Conservation (phyloP, 768 basidiomycete species). For the Scleroderma citrinum region DNA sequence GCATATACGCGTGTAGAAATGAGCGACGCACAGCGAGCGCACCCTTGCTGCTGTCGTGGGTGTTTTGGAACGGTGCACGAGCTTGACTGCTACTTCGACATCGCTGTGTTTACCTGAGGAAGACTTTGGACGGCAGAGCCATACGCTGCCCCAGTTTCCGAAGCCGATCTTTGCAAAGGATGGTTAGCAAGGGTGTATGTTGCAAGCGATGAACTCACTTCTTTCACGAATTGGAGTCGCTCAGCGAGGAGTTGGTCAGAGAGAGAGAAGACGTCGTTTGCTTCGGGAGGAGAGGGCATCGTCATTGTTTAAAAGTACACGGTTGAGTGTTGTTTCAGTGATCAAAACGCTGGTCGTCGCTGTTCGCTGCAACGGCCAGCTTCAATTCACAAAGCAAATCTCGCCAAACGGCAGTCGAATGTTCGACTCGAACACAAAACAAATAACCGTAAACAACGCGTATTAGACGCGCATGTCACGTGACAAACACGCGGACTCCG, state of each 20-base stretch:
- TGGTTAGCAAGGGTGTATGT: conserved; percentile 1
- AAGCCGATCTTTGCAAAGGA: conserved; percentile 64
- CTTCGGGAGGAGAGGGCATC: conserved; percentile 21
- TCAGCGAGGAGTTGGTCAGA: conserved; percentile 68
- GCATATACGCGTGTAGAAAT: neutral
- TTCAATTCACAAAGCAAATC: neutral
- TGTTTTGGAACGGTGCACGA: conserved; percentile 80
- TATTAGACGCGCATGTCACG: conserved; percentile 19
- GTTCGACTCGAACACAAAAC: conserved; percentile 19
- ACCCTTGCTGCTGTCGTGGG: conserved; percentile 87
- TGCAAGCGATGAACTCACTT: conserved; percentile 37
- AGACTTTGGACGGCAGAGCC: conserved; percentile 65
- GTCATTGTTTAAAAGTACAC: conserved; percentile 20
- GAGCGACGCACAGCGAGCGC: conserved; percentile 63
- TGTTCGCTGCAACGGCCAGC: conserved; percentile 7
- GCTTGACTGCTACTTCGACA: conserved; percentile 79
- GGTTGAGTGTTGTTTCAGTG: neutral
- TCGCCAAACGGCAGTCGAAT: neutral
- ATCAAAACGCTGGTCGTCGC: conserved; percentile 2
- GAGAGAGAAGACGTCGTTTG: conserved; percentile 63
- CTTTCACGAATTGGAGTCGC: conserved; percentile 68
- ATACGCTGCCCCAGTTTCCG: conserved; percentile 92
- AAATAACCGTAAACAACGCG: conserved; percentile 28
- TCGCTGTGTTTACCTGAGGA: conserved; percentile 37
- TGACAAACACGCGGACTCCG: neutral